Conservation (phyloP, 495 filamentous ascomycete genomes). For the Amphirosellinia nigrospora region DNA sequence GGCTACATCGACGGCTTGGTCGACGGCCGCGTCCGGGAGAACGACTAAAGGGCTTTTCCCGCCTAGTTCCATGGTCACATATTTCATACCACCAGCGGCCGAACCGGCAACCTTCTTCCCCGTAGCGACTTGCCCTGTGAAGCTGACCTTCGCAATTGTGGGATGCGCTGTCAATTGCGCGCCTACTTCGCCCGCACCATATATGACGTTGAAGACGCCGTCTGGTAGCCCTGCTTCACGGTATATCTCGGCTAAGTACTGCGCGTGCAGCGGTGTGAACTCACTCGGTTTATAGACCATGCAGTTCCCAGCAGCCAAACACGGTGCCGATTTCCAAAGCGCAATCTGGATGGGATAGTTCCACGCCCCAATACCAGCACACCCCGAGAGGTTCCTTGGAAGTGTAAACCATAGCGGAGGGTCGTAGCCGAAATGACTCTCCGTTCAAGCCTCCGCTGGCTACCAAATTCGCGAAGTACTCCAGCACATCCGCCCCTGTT, state of each 20-base stretch:
- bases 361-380: conserved; percentile 82
- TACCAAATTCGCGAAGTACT: conserved; percentile 77
- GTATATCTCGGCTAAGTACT: conserved; percentile 72
- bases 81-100: conserved; percentile 79
- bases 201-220: conserved; percentile 82
- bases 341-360: conserved; percentile 90
- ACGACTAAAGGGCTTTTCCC: conserved; percentile 79
- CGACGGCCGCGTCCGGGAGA: conserved; percentile 72
- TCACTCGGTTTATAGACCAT: conserved; percentile 90
- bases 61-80: conserved; percentile 84
- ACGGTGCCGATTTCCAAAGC: conserved; percentile 84
- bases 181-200: conserved; percentile 75
- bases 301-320: conserved; percentile 81
- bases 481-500: conserved; percentile 76
- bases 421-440: conserved; percentile 60
- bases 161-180: conserved; percentile 71
- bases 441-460: conserved; percentile 61
- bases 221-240: conserved; percentile 74
- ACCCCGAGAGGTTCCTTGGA: conserved; percentile 77
- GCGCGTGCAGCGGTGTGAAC: conserved; percentile 75
- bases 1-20: conserved; percentile 77
- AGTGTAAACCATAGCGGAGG: conserved; percentile 76
- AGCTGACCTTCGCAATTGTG: conserved; percentile 76
- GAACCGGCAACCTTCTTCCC: conserved; percentile 74
- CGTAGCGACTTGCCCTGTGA: conserved; percentile 82